Percentiles rank a stretch among this genome's conserved stretches.
Conservation (phyloP, 73 alveolate species). For the Paramecium caudatum region DNA sequence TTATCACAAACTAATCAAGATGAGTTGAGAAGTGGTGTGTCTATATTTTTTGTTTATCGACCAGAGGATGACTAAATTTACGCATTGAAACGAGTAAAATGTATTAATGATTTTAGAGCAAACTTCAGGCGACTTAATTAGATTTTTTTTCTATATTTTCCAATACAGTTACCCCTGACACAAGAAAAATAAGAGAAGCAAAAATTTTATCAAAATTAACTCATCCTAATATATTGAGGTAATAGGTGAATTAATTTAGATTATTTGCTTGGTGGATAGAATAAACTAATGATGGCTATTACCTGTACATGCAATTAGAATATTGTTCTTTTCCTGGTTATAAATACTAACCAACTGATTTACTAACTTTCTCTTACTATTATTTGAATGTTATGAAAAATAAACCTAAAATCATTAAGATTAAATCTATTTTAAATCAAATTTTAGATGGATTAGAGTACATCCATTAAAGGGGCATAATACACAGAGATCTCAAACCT, state of each 20-base stretch:
- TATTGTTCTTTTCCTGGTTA: slow-evolving; percentile 67
- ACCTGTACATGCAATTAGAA: slow-evolving; percentile 64
- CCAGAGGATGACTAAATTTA: slow-evolving; percentile 63
- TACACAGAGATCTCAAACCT: slow-evolving; percentile 65
- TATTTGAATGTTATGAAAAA: slow-evolving; percentile 44
- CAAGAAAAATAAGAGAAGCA: slow-evolving; percentile 58
- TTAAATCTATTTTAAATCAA: slow-evolving; percentile 55
- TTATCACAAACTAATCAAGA: slow-evolving; percentile 51
- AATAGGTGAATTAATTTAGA: neutral
- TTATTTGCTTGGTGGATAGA: slow-evolving; percentile 68
- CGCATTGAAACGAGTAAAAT: slow-evolving; percentile 37
- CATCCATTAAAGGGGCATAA: slow-evolving; percentile 54
- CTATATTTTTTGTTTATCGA: slow-evolving; percentile 57
- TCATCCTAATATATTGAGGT: slow-evolving; percentile 67
- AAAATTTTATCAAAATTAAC: slow-evolving; percentile 56
- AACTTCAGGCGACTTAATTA: neutral
- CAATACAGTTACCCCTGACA: slow-evolving; percentile 25
- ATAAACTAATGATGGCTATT: slow-evolving; percentile 13
- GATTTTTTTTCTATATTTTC: slow-evolving; percentile 51
- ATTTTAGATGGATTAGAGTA: slow-evolving; percentile 62
- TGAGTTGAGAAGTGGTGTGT: slow-evolving; percentile 54
- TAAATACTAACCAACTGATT: slow-evolving; percentile 62
- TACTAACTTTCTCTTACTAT: slow-evolving; percentile 62
- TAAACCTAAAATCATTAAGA: slow-evolving; percentile 2
- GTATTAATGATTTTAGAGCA: slow-evolving; percentile 17